phyloP scores from a whole-genome alignment of 345 rosid species.

The Anacardium occidentale region DNA sequence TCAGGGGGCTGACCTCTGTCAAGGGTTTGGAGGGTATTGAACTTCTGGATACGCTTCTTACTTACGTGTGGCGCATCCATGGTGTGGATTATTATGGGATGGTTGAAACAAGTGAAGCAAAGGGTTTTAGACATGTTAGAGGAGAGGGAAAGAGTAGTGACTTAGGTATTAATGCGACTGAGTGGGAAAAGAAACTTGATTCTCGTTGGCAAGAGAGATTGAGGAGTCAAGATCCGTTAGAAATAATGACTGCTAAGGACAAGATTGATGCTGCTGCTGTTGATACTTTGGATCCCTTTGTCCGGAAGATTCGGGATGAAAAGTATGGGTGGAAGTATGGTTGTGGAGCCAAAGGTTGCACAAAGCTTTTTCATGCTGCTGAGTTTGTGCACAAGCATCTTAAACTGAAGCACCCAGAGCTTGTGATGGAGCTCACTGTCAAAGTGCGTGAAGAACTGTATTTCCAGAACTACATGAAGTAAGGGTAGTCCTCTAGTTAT shows the following conservation, averaged over 20 bases:
- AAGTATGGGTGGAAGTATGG: constrained; percentile 99
- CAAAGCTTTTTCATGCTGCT: constrained; percentile 98
- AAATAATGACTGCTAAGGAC: constrained; percentile 90
- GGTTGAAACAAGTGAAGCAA: constrained; percentile 81
- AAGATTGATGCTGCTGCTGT: constrained; percentile 86
- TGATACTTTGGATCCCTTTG: constrained; percentile 84
- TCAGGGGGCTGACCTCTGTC: constrained; percentile 89
- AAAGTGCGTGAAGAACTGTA: constrained; percentile 96
- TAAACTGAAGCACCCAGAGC: constrained; percentile 90
- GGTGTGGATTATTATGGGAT: constrained; percentile 92
- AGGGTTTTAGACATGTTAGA: constrained; percentile 88
- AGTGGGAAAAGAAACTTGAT: constrained; percentile 81
- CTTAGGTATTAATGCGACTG: constrained; percentile 45
- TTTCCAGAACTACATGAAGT: constrained; percentile 97
- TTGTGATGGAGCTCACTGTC: constrained; percentile 69
- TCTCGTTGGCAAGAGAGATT: constrained; percentile 85
- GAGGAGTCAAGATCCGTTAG: constrained; percentile 86
- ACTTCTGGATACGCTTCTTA: constrained; percentile 81
- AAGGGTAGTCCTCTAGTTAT: constrained; percentile 26
- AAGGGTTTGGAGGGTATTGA: constrained; percentile 98
- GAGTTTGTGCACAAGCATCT: constrained; percentile 99
- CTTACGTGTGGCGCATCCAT: constrained; percentile 97
- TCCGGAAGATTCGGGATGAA: constrained; percentile 97
- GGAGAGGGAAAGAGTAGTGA: constrained; percentile 74
- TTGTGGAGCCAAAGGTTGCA: constrained; percentile 99